These are phyloP conservation scores for Comarum palustre DNA, from an alignment of 306 rosid species.

Conservation along the genomic window DNA sequence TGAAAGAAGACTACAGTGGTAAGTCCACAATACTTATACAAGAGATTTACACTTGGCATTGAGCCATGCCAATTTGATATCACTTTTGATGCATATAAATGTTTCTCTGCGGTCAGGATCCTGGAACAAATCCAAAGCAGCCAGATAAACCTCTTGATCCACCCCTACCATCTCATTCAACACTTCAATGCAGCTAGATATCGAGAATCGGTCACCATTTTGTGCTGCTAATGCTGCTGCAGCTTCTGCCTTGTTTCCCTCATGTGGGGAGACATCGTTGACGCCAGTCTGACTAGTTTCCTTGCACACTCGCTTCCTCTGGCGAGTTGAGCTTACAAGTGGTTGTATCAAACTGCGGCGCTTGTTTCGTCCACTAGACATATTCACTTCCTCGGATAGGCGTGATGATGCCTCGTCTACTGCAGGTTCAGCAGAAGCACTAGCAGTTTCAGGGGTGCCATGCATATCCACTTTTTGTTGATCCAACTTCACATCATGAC, in stretches of 20 bases:
- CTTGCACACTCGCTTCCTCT: slow-evolving; percentile 4
- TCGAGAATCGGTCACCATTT: slow-evolving; percentile 5
- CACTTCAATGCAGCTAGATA: slow-evolving; percentile 11
- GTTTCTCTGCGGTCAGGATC: slow-evolving; percentile 9
- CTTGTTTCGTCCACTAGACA: slow-evolving; percentile 10
- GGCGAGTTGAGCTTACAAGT: not conserved
- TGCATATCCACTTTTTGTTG: not conserved
- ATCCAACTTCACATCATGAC: not conserved
- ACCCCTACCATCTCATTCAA: slow-evolving; percentile 13
- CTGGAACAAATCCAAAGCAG: slow-evolving; percentile 15
- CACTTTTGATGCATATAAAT: slow-evolving; percentile 12
- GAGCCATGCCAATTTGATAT: slow-evolving; percentile 16
- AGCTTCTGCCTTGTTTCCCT: not conserved
- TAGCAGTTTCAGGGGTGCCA: slow-evolving; percentile 1
- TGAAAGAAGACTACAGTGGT: not conserved
- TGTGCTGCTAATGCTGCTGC: not conserved
- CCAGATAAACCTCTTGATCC: not conserved
- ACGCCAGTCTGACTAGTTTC: slow-evolving; percentile 10
- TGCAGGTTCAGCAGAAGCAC: slow-evolving; percentile 6
- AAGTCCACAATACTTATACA: not conserved
- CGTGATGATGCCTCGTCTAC: slow-evolving; percentile 11
- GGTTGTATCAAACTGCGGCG: slow-evolving; percentile 3
- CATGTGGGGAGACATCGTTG: not conserved
- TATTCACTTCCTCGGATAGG: slow-evolving; percentile 9
- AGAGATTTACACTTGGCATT: slow-evolving; percentile 8